phyloP scores from a whole-genome alignment of 441 rosid species.

The Populus hybrid region DNA sequence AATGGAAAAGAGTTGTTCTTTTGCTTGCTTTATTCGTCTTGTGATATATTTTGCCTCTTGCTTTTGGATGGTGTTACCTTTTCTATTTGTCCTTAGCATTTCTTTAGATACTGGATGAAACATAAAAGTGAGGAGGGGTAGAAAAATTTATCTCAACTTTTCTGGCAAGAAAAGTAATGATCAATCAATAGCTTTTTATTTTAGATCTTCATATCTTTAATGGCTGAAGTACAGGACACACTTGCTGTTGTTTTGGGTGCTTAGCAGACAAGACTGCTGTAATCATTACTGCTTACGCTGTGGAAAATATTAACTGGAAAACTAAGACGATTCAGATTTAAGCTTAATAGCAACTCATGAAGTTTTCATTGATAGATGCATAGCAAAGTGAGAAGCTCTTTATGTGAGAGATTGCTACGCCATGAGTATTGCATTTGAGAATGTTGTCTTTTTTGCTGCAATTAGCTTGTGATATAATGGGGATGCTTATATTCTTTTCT shows the following conservation, averaged over 20 bases:
- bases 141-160: not conserved
- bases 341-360: not conserved
- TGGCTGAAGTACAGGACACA: constrained; percentile 1
- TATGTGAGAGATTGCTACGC: not conserved
- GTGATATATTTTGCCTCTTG: constrained; percentile 20
- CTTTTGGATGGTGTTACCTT: constrained; percentile 24
- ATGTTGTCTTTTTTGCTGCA: not conserved
- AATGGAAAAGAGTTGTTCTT: constrained; percentile 29
- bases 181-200: not conserved
- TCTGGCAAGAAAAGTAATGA: not conserved
- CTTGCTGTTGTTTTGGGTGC: constrained; percentile 3
- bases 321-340: not conserved
- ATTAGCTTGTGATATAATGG: not conserved
- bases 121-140: not conserved
- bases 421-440: not conserved
- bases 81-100: not conserved
- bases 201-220: not conserved
- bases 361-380: not conserved
- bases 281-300: not conserved
- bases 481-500: not conserved
- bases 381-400: not conserved
- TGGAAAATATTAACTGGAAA: not conserved
- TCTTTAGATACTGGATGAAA: not conserved
- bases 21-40: constrained; percentile 37
- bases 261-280: constrained; percentile 3